Evolutionary conservation across 2,329 filamentous ascomycete genomes (phyloP), one percentile per base, ranked within the genome.

Genomic region (Cladorrhinum sp.): DNA sequence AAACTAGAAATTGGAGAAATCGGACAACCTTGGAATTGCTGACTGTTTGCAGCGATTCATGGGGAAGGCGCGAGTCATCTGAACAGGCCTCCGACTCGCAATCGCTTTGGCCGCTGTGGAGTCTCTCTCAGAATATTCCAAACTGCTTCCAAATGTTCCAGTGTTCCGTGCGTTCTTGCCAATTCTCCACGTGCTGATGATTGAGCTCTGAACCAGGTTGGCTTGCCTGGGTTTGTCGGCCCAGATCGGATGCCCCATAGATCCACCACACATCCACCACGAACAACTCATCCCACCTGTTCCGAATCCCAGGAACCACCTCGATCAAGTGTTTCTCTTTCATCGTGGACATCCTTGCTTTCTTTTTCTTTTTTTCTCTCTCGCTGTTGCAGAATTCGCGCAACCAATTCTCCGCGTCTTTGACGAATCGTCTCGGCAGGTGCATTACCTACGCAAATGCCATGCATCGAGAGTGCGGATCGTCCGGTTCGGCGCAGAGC

Each of bases 81-180:
- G 23, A 38, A 25, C 36, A 41, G 53, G 41, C 41, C 4, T 18
- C 41, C 41, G 41, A 18, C 41, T 45, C 41, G 41, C 41, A 45
- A 45, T 45, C 41, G 18, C n/a, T 22, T 45, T 13, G 20, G 22
- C 18, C 13, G 53, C 38, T 49, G 24, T 22, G 22, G 29, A 41
- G 50, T 50, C 24, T 51, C 55, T 57, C 55, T 57, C 60, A 51
- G 58, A 62, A 64, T 58, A 49, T 62, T 64, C 58, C n/a, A 55
- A 51, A 38, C 24, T 10, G 58, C 60, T 64, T 64, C 63, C 20
- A 64, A 52, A 62, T 58, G 60, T 58, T n/a, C n/a, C n/a, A n/a
- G n/a, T n/a, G n/a, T n/a, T n/a, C n/a, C n/a, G n/a, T n/a, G n/a
- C 32, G 49, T 18, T 16, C 16, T 36, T 8, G 20, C n/a, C 38